Evolutionary conservation across 345 rosid species (phyloP).

Genomic region (Balakata baccata): DNA sequence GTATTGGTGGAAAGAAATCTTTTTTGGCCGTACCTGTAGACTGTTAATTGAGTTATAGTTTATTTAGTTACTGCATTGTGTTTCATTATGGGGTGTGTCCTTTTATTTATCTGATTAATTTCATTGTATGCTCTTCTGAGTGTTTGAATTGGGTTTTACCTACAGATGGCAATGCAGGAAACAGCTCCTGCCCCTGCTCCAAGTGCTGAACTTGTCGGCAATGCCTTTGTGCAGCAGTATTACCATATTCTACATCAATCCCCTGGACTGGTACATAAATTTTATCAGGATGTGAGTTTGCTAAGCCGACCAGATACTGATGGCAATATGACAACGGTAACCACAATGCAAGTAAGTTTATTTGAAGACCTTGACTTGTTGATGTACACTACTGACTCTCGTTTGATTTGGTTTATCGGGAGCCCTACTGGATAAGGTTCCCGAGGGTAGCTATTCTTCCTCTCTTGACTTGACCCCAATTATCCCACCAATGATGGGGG

Average conservation of each 20-base stretch:
- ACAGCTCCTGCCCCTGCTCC: conserved; percentile 44
- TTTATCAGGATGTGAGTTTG: conserved; percentile 57
- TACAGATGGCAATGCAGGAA: conserved; percentile 62
- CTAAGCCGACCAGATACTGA: conserved; percentile 47
- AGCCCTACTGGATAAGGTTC: neutral
- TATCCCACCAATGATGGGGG: neutral
- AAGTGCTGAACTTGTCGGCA: conserved; percentile 40
- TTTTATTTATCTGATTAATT: neutral
- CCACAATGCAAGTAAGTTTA: conserved; percentile 49
- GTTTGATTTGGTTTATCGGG: neutral
- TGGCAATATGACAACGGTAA: conserved; percentile 49
- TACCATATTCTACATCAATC: conserved; percentile 43
- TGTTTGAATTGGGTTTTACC: neutral
- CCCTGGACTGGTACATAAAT: conserved; percentile 43
- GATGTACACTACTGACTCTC: neutral
- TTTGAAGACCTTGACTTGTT: neutral
- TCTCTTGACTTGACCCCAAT: neutral
- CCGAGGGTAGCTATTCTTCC: neutral
- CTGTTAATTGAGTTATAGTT: neutral
- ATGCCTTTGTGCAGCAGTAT: conserved; percentile 56
- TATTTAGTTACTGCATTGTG: neutral
- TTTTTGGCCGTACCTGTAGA: neutral
- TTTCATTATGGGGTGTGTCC: neutral
- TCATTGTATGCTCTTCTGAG: neutral
- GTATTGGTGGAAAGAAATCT: neutral